These are phyloP conservation scores for Aotearoamyces nothofagi DNA, from an alignment of 2,329 filamentous ascomycete genomes.

Conservation along the genomic window DNA sequence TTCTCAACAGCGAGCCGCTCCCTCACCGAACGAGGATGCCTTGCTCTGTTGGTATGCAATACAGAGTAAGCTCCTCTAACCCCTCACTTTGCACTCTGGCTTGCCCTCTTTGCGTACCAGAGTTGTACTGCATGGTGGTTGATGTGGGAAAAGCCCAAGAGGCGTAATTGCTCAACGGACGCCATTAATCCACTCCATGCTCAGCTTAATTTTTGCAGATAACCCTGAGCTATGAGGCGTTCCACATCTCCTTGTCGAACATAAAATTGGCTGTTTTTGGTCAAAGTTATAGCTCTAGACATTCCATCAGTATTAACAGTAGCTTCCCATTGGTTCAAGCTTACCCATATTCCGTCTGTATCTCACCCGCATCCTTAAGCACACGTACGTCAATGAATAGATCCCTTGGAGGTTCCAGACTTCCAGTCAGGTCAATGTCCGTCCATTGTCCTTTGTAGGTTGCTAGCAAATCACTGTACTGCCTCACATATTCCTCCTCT, in stretches of 20 bases:
- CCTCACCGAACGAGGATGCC: too few relatives aligned
- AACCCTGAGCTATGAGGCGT: conserved; percentile 83
- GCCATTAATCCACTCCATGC: too few relatives aligned
- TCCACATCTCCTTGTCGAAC: conserved; percentile 94
- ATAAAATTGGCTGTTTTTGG: conserved; percentile 97
- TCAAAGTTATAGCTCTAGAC: conserved; percentile 76
- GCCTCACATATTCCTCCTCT: conserved; percentile 88
- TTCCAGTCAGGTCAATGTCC: conserved; percentile 89
- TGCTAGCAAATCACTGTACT: conserved; percentile 84
- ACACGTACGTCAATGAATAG: conserved; percentile 95
- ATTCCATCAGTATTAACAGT: conserved; percentile 4
- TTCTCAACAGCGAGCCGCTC: too few relatives aligned
- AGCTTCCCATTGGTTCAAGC: conserved; percentile 18
- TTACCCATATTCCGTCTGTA: conserved; percentile 97
- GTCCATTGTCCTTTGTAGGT: conserved; percentile 98
- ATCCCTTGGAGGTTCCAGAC: conserved; percentile 84
- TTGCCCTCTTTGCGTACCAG: too few relatives aligned
- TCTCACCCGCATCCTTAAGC: conserved; percentile 91
- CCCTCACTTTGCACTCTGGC: too few relatives aligned
- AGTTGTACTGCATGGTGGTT: too few relatives aligned
- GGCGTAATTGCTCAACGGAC: too few relatives aligned
- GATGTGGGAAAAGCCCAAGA: too few relatives aligned
- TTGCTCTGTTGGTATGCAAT: too few relatives aligned
- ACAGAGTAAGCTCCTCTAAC: too few relatives aligned
- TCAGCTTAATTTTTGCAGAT: conserved; percentile 80